phyloP scores from a whole-genome alignment of 257 asterid genomes.

The Coffea canephora region DNA sequence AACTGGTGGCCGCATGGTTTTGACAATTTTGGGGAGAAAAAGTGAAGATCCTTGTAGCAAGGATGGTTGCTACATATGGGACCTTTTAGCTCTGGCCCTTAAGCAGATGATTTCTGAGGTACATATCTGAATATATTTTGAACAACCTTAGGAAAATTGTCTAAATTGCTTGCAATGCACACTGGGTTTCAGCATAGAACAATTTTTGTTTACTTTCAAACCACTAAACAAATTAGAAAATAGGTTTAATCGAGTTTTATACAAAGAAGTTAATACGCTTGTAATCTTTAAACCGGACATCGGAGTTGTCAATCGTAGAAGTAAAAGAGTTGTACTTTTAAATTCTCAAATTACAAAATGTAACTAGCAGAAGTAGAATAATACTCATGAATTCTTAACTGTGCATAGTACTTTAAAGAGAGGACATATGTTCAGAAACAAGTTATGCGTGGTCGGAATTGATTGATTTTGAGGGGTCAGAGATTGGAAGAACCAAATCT shows the following conservation, averaged over 20 bases:
- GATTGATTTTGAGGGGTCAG: too few species aligned
- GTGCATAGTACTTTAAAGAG: too few species aligned
- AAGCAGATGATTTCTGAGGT: constrained; percentile 53
- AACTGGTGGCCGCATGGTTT: constrained; percentile 61
- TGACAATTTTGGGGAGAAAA: constrained; percentile 61
- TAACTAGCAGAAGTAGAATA: not conserved
- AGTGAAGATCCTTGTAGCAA: constrained; percentile 44
- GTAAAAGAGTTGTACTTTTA: too few species aligned
- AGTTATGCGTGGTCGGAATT: too few species aligned
- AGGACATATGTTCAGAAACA: too few species aligned
- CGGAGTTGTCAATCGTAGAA: not conserved
- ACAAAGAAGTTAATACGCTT: too few species aligned
- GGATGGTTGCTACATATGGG: constrained; percentile 62
- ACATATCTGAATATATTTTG: not conserved
- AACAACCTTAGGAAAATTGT: not conserved
- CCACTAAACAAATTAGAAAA: too few species aligned
- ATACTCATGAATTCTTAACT: not conserved
- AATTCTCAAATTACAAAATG: too few species aligned
- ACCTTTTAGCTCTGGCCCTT: constrained; percentile 50
- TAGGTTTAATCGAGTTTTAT: too few species aligned
- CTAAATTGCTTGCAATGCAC: not conserved
- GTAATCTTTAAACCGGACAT: not conserved
- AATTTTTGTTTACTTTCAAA: too few species aligned
- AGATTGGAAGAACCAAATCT: too few species aligned
- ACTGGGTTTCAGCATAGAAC: not conserved